Conservation (phyloP, 2,329 filamentous ascomycete species). For the Exophiala bonariae region DNA sequence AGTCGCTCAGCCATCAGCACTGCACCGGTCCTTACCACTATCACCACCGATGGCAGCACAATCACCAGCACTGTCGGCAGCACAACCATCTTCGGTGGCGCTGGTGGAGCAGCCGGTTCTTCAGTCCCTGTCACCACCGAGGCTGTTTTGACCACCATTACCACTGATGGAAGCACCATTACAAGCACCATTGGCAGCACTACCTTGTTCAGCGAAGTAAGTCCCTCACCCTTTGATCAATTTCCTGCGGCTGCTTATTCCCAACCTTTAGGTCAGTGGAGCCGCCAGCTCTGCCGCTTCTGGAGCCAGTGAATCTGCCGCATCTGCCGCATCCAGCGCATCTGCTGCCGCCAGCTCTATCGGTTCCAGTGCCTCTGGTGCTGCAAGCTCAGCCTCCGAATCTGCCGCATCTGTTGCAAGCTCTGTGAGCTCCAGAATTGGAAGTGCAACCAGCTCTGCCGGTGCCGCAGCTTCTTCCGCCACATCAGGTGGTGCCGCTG, state of each 20-base stretch:
- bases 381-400: constrained; percentile 24
- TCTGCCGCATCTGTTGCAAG: constrained; percentile 21
- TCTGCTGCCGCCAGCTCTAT: constrained; percentile 18
- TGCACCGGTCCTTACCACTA: constrained; percentile 23
- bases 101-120: constrained; percentile 14
- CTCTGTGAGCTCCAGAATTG: constrained; percentile 14
- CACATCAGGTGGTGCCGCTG: constrained; percentile 10
- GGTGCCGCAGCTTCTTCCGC: constrained; percentile 7
- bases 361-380: constrained; percentile 24
- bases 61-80: constrained; percentile 26
- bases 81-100: constrained; percentile 24
- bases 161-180: constrained; percentile 17
- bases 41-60: constrained; percentile 26
- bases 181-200: constrained; percentile 19
- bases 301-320: constrained; percentile 15
- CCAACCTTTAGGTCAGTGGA: neutral
- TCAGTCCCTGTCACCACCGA: constrained; percentile 15
- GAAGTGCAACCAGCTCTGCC: constrained; percentile 21
- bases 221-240: constrained; percentile 11
- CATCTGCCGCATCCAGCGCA: constrained; percentile 14
- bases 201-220: constrained; percentile 17
- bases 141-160: constrained; percentile 15
- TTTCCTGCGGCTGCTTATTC: constrained; percentile 10
- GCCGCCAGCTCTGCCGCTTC: constrained; percentile 20
- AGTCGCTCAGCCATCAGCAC: constrained; percentile 14